A percentile compares a stretch with the other conserved stretches of the same genome.
These are phyloP conservation scores for Colletotrichum spaethianum DNA, from an alignment of 2,329 filamentous ascomycete species.

Conservation along the genomic window DNA sequence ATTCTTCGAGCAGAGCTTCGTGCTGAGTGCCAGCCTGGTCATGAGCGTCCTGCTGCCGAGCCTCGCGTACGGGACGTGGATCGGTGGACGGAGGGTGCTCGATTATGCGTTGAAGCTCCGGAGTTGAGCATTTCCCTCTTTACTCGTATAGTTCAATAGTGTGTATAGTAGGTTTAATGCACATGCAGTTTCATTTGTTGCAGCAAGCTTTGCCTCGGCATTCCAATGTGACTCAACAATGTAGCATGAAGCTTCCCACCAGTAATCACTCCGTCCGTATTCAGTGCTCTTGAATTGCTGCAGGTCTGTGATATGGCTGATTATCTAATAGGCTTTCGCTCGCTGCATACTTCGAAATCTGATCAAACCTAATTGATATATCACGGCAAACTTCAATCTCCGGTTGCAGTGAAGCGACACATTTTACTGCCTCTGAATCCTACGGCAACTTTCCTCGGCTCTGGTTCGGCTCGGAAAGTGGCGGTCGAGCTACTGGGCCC, in stretches of 20 bases:
- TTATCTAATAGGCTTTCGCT: no score
- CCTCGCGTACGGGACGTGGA: constrained; percentile 38
- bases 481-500: not conserved
- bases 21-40: constrained; percentile 33
- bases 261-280: no score
- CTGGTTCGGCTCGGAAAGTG: constrained; percentile 35
- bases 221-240: not conserved
- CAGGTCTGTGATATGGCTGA: not conserved
- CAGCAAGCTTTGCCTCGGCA: not conserved
- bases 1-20: constrained; percentile 32
- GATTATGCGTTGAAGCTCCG: constrained; percentile 32
- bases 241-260: not conserved
- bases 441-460: constrained; percentile 6
- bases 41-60: constrained; percentile 32
- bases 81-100: constrained; percentile 30
- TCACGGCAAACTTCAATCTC: rapidly evolving
- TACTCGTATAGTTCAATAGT: not conserved
- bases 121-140: not conserved
- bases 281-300: not conserved
- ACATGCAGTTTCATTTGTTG: not conserved
- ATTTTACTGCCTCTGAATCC: not conserved
- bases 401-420: not conserved
- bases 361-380: no score
- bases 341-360: not conserved
- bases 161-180: not conserved